Conservation (phyloP, 2,329 filamentous ascomycete species). For the Penicillium capsulatum region DNA sequence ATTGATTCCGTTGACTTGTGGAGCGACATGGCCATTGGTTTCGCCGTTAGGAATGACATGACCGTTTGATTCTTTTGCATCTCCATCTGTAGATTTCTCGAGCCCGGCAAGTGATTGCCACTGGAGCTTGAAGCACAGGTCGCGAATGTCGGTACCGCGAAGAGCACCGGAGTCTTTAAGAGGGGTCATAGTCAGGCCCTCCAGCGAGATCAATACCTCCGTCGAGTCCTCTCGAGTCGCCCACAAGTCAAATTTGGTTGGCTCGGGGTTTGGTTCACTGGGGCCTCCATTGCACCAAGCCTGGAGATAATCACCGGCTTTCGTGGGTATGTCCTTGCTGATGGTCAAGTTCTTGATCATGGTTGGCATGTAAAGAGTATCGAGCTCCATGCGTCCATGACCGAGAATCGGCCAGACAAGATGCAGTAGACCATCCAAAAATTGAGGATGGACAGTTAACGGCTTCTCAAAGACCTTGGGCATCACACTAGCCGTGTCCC, state of each 20-base stretch:
- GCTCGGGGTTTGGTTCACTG: conserved; percentile 15
- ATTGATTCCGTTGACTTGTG: conserved; percentile 5
- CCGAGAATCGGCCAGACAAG: conserved; percentile 34
- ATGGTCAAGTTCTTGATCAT: conserved; percentile 29
- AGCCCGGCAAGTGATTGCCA: conserved; percentile 17
- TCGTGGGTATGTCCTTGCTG: conserved; percentile 12
- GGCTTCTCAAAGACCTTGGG: conserved; percentile 44
- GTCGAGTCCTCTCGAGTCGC: conserved; percentile 13
- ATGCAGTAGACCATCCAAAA: conserved; percentile 41
- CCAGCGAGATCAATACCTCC: conserved; percentile 19
- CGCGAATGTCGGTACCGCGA: conserved; percentile 6
- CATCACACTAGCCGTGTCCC: conserved; percentile 47
- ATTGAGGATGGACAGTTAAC: conserved; percentile 46
- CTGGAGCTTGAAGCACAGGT: conserved; percentile 24
- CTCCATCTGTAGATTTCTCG: conserved; percentile 1
- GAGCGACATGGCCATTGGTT: conserved; percentile 2
- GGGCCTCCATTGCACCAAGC: conserved; percentile 22
- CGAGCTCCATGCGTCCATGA: conserved; percentile 24
- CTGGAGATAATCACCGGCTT: conserved; percentile 17
- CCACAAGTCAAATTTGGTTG: conserved; percentile 21
- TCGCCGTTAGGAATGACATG: conserved; percentile 1
- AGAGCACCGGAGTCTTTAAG: conserved; percentile 16
- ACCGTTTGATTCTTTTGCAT: conserved; percentile 5
- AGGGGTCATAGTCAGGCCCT: conserved; percentile 25
- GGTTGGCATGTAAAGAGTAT: conserved; percentile 36